These are phyloP conservation scores for Lathyrus oleraceus DNA, from an alignment of 306 rosid species.

Conservation along the genomic window DNA sequence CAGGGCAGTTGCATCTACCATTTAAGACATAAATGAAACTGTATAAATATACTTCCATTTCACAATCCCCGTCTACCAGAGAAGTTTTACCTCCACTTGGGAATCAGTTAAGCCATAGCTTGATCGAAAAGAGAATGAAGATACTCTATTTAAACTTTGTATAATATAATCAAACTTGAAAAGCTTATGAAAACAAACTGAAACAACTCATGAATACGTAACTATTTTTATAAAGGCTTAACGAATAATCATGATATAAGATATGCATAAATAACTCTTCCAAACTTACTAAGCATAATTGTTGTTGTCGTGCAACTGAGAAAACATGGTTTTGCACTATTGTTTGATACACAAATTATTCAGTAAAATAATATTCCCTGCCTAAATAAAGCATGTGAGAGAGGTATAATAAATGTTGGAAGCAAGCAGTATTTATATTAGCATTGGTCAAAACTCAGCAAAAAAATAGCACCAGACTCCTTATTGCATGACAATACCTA, in stretches of 20 bases:
- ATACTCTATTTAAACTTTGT: not conserved
- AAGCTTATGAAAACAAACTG: not conserved
- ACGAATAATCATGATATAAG: not conserved
- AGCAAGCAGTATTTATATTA: not conserved
- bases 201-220: not conserved
- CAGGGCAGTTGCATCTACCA: too few relatives aligned
- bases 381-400: not conserved
- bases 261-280: not conserved
- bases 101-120: too few relatives aligned
- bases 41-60: too few relatives aligned
- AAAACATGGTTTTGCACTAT: not conserved
- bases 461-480: not conserved
- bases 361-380: not conserved
- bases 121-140: not conserved
- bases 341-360: not conserved
- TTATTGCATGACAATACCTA: not conserved
- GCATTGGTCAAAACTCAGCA: not conserved
- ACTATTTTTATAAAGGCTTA: not conserved
- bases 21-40: too few relatives aligned
- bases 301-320: not conserved
- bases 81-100: too few relatives aligned
- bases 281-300: not conserved
- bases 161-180: not conserved
- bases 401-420: not conserved
- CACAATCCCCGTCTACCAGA: too few relatives aligned